Conservation (phyloP, 495 filamentous ascomycete species). For the Neurospora sp. region DNA sequence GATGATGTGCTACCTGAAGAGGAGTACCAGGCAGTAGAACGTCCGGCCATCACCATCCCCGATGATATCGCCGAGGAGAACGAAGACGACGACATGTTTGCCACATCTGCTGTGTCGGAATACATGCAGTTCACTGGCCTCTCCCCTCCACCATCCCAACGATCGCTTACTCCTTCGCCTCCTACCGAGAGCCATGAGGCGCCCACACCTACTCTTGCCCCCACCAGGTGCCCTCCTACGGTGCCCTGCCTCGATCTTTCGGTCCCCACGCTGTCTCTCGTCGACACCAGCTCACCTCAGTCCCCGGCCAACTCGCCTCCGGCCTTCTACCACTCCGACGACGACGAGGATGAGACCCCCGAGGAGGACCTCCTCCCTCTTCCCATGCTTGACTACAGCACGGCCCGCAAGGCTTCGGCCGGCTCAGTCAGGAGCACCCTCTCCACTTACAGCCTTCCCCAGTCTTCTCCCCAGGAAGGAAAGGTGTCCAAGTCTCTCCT, state of each 20-base stretch:
- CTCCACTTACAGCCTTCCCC: constrained; percentile 35
- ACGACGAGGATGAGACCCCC: constrained; percentile 21
- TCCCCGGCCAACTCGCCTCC: constrained; percentile 20
- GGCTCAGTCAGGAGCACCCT: constrained; percentile 12
- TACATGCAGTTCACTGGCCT: constrained; percentile 31
- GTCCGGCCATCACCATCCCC: constrained; percentile 30
- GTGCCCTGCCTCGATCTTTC: neutral
- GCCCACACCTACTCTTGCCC: neutral
- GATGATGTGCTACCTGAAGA: constrained; percentile 24
- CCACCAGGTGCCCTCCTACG: neutral
- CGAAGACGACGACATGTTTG: constrained; percentile 48
- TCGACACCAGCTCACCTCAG: constrained; percentile 6
- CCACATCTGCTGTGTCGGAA: constrained; percentile 36
- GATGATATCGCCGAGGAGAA: constrained; percentile 45
- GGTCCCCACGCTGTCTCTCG: constrained; percentile 5
- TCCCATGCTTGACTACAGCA: neutral
- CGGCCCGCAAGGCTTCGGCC: neutral
- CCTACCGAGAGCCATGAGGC: neutral
- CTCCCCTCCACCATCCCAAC: constrained; percentile 39
- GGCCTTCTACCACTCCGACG: constrained; percentile 35
- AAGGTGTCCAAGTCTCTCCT: constrained; percentile 9
- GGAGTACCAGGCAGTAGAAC: constrained; percentile 6
- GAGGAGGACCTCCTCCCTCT: constrained; percentile 6
- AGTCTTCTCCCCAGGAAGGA: constrained; percentile 11
- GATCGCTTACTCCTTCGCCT: constrained; percentile 22